Conservation (phyloP, 1,284 basidiomycete species). For the Apiotrichum mycotoxinovorans region DNA sequence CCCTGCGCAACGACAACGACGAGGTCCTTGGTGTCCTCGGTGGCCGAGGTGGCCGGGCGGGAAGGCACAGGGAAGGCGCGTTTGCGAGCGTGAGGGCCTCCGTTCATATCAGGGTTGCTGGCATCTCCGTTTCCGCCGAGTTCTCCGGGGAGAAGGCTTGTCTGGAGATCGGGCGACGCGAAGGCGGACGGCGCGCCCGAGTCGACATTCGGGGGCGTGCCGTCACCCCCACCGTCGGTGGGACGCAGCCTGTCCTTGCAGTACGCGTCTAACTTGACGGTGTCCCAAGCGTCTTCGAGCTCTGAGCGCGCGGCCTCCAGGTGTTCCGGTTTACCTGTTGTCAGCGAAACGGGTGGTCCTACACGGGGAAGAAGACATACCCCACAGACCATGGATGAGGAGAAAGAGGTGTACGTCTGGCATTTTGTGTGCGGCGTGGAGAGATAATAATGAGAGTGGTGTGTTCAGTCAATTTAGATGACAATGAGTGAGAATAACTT, state of each 20-base stretch:
- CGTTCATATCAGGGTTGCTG: too few relatives aligned
- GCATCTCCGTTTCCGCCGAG: too few relatives aligned
- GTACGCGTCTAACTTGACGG: neutral
- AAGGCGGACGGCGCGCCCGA: neutral
- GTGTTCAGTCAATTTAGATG: neutral
- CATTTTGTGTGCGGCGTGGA: neutral
- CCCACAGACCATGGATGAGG: conserved; percentile 49
- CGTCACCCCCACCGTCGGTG: too few relatives aligned
- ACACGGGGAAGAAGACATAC: conserved; percentile 28
- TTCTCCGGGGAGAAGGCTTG: neutral
- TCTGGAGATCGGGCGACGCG: neutral
- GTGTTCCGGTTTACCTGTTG: conserved; percentile 38
- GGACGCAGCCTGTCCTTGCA: too few relatives aligned
- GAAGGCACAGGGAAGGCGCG: neutral
- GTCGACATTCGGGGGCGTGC: neutral
- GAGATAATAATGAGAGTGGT: neutral
- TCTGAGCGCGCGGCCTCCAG: conserved; percentile 38
- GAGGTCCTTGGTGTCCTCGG: conserved; percentile 22
- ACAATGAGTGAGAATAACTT: neutral
- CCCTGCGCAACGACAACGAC: conserved; percentile 44
- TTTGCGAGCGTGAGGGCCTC: too few relatives aligned
- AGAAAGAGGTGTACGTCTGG: conserved; percentile 42
- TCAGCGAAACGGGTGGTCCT: neutral
- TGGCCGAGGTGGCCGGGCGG: neutral
- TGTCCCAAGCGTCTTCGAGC: conserved; percentile 27